These are phyloP conservation scores for Melampsora americana DNA, from an alignment of 1,284 basidiomycete genomes.

Conservation along the genomic window DNA sequence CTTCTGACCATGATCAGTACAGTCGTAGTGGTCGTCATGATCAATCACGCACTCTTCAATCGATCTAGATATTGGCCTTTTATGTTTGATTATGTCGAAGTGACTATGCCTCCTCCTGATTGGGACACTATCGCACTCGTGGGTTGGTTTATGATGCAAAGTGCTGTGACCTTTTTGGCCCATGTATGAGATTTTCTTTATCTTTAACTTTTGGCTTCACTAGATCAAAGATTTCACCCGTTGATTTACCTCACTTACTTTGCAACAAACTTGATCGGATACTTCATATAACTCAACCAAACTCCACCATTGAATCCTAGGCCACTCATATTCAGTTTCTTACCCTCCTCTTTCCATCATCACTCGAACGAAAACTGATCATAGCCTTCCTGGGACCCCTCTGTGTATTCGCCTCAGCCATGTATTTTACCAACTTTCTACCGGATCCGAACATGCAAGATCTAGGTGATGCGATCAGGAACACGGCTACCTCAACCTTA, in stretches of 20 bases:
- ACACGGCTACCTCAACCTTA: slow-evolving; percentile 91
- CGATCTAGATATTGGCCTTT: slow-evolving; percentile 82
- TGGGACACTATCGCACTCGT: slow-evolving; percentile 71
- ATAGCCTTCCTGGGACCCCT: slow-evolving; percentile 65
- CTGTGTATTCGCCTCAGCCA: slow-evolving; percentile 50
- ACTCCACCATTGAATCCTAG: slow-evolving; percentile 56
- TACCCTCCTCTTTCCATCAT: slow-evolving; percentile 88
- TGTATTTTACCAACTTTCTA: slow-evolving; percentile 76
- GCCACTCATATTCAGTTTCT: slow-evolving; percentile 97
- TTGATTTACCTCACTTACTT: slow-evolving; percentile 5
- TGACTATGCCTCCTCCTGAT: slow-evolving; percentile 65
- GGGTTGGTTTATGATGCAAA: slow-evolving; percentile 64
- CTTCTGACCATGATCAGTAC: slow-evolving; percentile 72
- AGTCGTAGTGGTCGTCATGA: slow-evolving; percentile 71
- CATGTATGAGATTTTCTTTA: slow-evolving; percentile 42
- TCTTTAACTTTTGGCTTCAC: slow-evolving; percentile 4
- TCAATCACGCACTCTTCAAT: slow-evolving; percentile 63
- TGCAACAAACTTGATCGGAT: neutral
- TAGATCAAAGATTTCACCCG: neutral
- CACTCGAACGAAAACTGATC: slow-evolving; percentile 83
- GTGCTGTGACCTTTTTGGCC: slow-evolving; percentile 30
- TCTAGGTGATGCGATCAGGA: slow-evolving; percentile 75
- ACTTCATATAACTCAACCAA: neutral
- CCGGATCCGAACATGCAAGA: slow-evolving; percentile 58
- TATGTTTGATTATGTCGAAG: slow-evolving; percentile 79